A percentile compares a stretch with the other conserved stretches of the same genome.
These are phyloP conservation scores for Candida verbasci DNA, from an alignment of 805 yeast genomes.

Conservation along the genomic window DNA sequence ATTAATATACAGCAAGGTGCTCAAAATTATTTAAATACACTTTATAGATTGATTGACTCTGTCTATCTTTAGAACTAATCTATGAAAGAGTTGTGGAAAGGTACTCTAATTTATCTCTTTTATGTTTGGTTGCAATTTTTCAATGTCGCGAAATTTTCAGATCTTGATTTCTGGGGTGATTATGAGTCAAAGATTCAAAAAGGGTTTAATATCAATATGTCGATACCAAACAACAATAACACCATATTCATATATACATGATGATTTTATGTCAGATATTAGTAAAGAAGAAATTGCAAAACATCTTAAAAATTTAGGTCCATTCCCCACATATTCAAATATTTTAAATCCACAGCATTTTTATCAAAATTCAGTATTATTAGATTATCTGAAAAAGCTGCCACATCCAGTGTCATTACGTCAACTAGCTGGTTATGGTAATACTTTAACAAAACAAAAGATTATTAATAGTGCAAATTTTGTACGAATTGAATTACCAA, in stretches of 20 bases:
- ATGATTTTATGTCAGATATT: slow-evolving; percentile 29
- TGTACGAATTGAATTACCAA: slow-evolving; percentile 79
- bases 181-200: not conserved
- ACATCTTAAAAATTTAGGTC: slow-evolving; percentile 33
- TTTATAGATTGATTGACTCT: too few relatives aligned
- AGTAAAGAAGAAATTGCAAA: slow-evolving; percentile 24
- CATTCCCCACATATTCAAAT: slow-evolving; percentile 38
- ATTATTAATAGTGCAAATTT: slow-evolving; percentile 82
- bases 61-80: too few relatives aligned
- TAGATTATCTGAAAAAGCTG: slow-evolving; percentile 55
- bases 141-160: not conserved
- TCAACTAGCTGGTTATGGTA: slow-evolving; percentile 88
- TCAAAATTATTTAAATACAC: too few relatives aligned
- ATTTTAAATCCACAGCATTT: slow-evolving; percentile 65
- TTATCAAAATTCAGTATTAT: slow-evolving; percentile 72
- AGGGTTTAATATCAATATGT: not conserved
- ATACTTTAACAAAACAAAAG: slow-evolving; percentile 69
- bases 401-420: slow-evolving; percentile 90
- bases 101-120: too few relatives aligned
- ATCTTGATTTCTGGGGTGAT: not conserved
- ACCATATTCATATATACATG: slow-evolving; percentile 27
- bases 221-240: slow-evolving; percentile 14
- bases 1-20: too few relatives aligned
- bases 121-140: too few relatives aligned
- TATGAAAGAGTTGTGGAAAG: too few relatives aligned